Conservation (phyloP, 352 stramenopile species). For the Globisporangium solare region DNA sequence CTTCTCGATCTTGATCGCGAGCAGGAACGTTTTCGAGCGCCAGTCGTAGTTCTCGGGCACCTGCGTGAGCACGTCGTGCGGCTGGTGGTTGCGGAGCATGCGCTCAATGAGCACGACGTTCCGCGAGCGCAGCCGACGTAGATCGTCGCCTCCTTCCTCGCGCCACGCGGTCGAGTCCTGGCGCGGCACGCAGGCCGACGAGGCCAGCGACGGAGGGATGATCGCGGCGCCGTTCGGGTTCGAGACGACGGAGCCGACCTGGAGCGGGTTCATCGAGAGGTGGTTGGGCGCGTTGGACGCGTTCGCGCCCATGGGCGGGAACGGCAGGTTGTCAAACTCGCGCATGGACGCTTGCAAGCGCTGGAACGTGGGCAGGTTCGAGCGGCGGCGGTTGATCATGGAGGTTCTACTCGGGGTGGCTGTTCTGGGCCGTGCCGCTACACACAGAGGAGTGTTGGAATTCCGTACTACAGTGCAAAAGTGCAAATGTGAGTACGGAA, state of each 20-base stretch:
- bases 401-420: slow-evolving; percentile 3
- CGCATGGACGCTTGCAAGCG: slow-evolving; percentile 44
- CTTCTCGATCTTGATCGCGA: slow-evolving; percentile 65
- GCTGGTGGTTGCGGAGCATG: slow-evolving; percentile 55
- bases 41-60: slow-evolving; percentile 66
- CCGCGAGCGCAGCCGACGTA: slow-evolving; percentile 39
- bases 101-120: slow-evolving; percentile 53
- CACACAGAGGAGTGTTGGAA: not conserved
- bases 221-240: slow-evolving; percentile 9
- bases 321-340: slow-evolving; percentile 30
- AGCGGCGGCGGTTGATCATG: slow-evolving; percentile 43
- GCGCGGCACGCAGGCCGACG: slow-evolving; percentile 4
- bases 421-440: not conserved
- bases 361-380: slow-evolving; percentile 39
- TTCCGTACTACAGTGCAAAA: too few species aligned
- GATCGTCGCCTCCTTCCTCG: slow-evolving; percentile 16
- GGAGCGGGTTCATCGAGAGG: slow-evolving; percentile 5
- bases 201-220: slow-evolving; percentile 2
- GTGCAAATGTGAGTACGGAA: too few species aligned
- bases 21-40: slow-evolving; percentile 56
- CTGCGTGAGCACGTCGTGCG: slow-evolving; percentile 59
- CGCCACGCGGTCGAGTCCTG: slow-evolving; percentile 5
- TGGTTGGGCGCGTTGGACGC: slow-evolving; percentile 9
- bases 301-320: slow-evolving; percentile 14
- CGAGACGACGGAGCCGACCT: slow-evolving; percentile 1